A percentile compares a stretch with the other conserved stretches of the same genome.
Conservation (phyloP, 177 flowering plant species). For the Vitis hybrid region DNA sequence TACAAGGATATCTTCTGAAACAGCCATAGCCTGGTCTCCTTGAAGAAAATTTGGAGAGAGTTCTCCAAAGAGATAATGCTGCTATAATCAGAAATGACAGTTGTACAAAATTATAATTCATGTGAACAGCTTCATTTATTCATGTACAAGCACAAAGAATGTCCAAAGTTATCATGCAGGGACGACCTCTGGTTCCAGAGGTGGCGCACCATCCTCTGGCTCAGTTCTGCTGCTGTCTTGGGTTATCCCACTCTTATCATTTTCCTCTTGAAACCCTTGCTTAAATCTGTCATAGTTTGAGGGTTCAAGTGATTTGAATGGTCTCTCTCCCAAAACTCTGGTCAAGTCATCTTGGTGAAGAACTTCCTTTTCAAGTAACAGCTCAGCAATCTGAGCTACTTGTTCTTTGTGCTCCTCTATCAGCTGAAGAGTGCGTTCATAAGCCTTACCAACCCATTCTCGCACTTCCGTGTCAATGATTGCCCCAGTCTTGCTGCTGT, state of each 20-base stretch:
- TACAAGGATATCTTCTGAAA: too few relatives aligned
- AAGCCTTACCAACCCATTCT: slow-evolving; percentile 84
- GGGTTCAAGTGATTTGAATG: slow-evolving; percentile 62
- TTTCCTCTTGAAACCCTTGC: slow-evolving; percentile 66
- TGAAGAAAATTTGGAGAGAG: too few relatives aligned
- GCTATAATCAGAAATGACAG: not conserved
- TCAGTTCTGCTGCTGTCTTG: slow-evolving; percentile 14
- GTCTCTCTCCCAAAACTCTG: slow-evolving; percentile 75
- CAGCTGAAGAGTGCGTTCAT: slow-evolving; percentile 57
- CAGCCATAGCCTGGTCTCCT: too few relatives aligned
- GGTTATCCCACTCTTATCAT: slow-evolving; percentile 26
- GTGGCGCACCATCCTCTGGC: slow-evolving; percentile 43
- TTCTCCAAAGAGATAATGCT: not conserved
- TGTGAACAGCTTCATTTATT: not conserved
- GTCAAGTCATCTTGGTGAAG: slow-evolving; percentile 86
- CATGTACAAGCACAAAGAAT: slow-evolving; percentile 20
- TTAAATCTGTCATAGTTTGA: slow-evolving; percentile 80
- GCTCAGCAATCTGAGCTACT: slow-evolving; percentile 79
- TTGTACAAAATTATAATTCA: not conserved
- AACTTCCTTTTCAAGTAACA: slow-evolving; percentile 86
- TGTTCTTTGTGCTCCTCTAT: slow-evolving; percentile 75
- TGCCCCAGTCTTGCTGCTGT: slow-evolving; percentile 85
- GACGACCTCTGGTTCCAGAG: slow-evolving; percentile 55
- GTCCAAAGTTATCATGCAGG: slow-evolving; percentile 34
- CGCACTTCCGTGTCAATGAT: slow-evolving; percentile 83